A percentile compares a stretch with the other conserved stretches of the same genome.
phyloP scores from a whole-genome alignment of 371 early-diverging fungal species.

The Zychaea mexicana region DNA sequence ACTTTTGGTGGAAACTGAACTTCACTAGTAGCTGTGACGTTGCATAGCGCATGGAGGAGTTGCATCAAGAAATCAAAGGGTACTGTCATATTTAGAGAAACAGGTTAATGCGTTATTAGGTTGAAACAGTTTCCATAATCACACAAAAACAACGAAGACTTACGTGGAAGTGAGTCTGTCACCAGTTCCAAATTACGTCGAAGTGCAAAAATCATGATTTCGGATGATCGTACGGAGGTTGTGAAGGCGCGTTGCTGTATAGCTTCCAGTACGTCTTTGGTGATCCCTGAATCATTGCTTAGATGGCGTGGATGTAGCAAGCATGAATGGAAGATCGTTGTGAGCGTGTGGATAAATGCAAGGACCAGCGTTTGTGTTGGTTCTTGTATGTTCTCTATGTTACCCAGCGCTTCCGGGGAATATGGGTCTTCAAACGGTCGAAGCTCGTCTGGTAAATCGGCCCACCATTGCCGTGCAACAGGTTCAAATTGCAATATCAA shows the following conservation, averaged over 20 bases:
- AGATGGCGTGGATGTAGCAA: not conserved
- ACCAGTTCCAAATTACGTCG: not conserved
- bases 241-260: not conserved
- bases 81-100: not conserved
- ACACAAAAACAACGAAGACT: not conserved
- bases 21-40: not conserved
- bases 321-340: not conserved
- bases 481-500: slow-evolving; percentile 1
- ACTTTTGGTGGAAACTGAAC: not conserved
- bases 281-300: not conserved
- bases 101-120: not conserved
- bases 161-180: not conserved
- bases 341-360: not conserved
- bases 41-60: not conserved
- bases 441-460: not conserved
- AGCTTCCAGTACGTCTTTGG: not conserved
- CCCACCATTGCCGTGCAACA: slow-evolving; percentile 8
- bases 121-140: not conserved
- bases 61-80: slow-evolving; percentile 5
- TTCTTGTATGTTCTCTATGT: not conserved
- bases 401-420: not conserved
- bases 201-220: slow-evolving; percentile 1
- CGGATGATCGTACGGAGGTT: not conserved
- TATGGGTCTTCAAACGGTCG: not conserved
- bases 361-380: not conserved